phyloP scores from a whole-genome alignment of 2,329 filamentous ascomycete species.

The Nectriaceae sp. region DNA sequence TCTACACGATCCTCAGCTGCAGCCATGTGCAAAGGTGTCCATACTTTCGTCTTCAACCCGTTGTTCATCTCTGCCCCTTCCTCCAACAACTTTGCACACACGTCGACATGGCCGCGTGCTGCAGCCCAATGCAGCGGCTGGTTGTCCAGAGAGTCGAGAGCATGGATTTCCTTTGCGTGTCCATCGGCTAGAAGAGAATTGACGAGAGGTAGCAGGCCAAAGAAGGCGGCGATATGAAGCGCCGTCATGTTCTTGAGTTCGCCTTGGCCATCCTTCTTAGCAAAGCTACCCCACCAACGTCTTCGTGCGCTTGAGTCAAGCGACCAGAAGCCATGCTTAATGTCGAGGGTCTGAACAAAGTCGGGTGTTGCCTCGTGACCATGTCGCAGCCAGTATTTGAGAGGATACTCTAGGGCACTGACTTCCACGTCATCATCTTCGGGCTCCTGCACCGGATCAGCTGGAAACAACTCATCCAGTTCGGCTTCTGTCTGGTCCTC shows the following conservation, averaged over 20 bases:
- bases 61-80: slow-evolving; percentile 16
- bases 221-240: slow-evolving; percentile 39
- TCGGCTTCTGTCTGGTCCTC: slow-evolving; percentile 8
- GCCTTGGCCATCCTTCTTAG: slow-evolving; percentile 32
- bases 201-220: slow-evolving; percentile 42
- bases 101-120: not conserved
- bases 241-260: slow-evolving; percentile 33
- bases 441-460: not conserved
- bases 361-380: slow-evolving; percentile 43
- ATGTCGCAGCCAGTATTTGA: slow-evolving; percentile 38
- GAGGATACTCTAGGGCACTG: slow-evolving; percentile 7
- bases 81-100: not conserved
- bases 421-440: slow-evolving; percentile 7
- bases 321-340: slow-evolving; percentile 42
- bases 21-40: slow-evolving; percentile 43
- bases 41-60: slow-evolving; percentile 31
- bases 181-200: slow-evolving; percentile 40
- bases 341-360: slow-evolving; percentile 42
- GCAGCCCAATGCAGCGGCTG: not conserved
- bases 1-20: slow-evolving; percentile 39
- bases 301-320: slow-evolving; percentile 36
- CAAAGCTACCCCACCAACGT: slow-evolving; percentile 40
- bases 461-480: slow-evolving; percentile 11
- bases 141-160: too few species aligned
- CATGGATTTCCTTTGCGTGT: slow-evolving; percentile 32